Conservation (phyloP, 2,329 filamentous ascomycete species). For the Mollisia scopiformis region DNA sequence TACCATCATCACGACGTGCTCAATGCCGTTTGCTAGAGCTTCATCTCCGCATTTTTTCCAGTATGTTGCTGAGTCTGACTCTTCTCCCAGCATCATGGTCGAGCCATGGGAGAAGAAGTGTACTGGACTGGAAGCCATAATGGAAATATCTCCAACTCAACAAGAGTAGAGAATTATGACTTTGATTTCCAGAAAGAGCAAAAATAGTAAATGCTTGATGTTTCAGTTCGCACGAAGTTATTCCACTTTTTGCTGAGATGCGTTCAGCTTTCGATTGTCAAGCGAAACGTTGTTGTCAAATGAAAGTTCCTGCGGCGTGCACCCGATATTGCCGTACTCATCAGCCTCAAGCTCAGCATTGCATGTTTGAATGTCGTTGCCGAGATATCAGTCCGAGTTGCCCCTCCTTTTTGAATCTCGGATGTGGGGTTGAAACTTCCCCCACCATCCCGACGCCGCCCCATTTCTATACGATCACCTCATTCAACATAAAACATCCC, state of each 20-base stretch:
- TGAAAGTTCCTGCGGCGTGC: no score
- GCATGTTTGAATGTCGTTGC: not conserved
- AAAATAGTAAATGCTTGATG: not conserved
- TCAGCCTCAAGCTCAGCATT: not conserved
- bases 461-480: no score
- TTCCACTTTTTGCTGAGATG: no score
- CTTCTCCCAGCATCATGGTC: conserved; percentile 73
- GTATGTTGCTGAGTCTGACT: conserved; percentile 62
- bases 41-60: conserved; percentile 69
- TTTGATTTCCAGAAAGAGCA: not conserved
- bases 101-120: conserved; percentile 67
- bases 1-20: conserved; percentile 69
- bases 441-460: no score
- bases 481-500: no score
- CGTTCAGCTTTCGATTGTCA: no score
- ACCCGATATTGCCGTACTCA: not conserved
- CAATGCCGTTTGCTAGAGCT: conserved; percentile 60
- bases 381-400: not conserved
- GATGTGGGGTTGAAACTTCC: no score
- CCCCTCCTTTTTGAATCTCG: no score
- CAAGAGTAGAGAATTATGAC: not conserved
- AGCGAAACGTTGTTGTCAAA: no score
- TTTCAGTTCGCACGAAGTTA: no score
- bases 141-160: not conserved
- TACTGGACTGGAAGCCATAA: conserved; percentile 22